phyloP scores from a whole-genome alignment of 176 grass and related monocot species.

The Tillandsia leiboldiana region DNA sequence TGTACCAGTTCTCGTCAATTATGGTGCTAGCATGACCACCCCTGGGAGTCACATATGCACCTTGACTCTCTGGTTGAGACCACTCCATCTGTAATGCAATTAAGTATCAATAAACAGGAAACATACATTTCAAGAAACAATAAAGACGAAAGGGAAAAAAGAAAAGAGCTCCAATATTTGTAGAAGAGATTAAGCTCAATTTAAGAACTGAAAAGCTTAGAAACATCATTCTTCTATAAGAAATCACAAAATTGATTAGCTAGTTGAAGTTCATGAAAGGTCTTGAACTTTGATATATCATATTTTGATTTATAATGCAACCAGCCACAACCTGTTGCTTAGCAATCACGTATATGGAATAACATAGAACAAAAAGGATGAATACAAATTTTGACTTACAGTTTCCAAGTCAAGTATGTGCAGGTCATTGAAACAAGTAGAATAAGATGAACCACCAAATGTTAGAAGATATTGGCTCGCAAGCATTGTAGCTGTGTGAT shows the following conservation, averaged over 20 bases:
- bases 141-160: too few relatives aligned
- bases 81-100: constrained; percentile 70
- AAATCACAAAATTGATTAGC: too few relatives aligned
- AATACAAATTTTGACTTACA: constrained; percentile 29
- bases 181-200: too few relatives aligned
- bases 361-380: too few relatives aligned
- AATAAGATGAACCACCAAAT: constrained; percentile 89
- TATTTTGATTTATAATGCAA: too few relatives aligned
- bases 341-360: too few relatives aligned
- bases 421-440: constrained; percentile 92
- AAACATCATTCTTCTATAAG: too few relatives aligned
- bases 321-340: too few relatives aligned
- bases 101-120: constrained; percentile 14
- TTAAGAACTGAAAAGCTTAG: too few relatives aligned
- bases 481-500: constrained; percentile 72
- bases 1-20: constrained; percentile 82
- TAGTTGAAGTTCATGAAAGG: too few relatives aligned
- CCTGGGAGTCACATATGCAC: constrained; percentile 71
- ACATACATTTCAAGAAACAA: neutral
- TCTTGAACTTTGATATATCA: too few relatives aligned
- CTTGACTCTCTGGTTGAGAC: constrained; percentile 90
- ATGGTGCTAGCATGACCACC: constrained; percentile 86
- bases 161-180: too few relatives aligned
- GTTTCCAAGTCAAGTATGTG: constrained; percentile 72
- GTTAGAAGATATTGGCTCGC: constrained; percentile 75